Evolutionary conservation across 2,329 filamentous ascomycete genomes (phyloP).

Genomic region (Phaeosphaeria sp.): DNA sequence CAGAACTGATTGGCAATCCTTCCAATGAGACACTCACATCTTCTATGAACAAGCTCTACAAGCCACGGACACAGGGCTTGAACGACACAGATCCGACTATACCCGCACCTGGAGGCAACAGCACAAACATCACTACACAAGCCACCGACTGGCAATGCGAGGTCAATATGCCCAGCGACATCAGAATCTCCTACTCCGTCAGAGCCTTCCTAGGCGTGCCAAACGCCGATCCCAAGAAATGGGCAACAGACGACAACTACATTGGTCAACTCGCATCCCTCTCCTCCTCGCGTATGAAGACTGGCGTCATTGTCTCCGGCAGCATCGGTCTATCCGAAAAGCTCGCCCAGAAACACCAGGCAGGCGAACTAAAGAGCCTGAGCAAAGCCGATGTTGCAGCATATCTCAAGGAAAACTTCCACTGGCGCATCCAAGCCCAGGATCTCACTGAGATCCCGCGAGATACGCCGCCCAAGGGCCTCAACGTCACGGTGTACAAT

Average conservation of each 20-base stretch:
- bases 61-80: constrained; percentile 31
- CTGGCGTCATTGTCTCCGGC: constrained; percentile 48
- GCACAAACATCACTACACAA: constrained; percentile 16
- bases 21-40: constrained; percentile 35
- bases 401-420: constrained; percentile 38
- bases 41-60: constrained; percentile 37
- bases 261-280: constrained; percentile 51
- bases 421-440: constrained; percentile 37
- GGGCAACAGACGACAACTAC: constrained; percentile 49
- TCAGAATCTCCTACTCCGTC: constrained; percentile 40
- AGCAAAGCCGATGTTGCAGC: constrained; percentile 25
- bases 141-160: constrained; percentile 38
- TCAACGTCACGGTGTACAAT: constrained; percentile 38
- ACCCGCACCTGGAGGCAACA: constrained; percentile 6
- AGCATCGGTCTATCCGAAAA: constrained; percentile 49
- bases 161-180: constrained; percentile 41
- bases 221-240: constrained; percentile 28
- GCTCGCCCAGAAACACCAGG: constrained; percentile 32
- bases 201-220: constrained; percentile 41
- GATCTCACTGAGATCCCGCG: constrained; percentile 27
- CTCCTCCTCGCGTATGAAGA: constrained; percentile 44
- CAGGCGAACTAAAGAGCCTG: constrained; percentile 35
- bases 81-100: constrained; percentile 23
- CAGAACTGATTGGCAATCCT: constrained; percentile 33
- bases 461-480: constrained; percentile 30